Evolutionary conservation across 2,329 filamentous ascomycete species (phyloP).

Genomic region (Alternaria consortialis): DNA sequence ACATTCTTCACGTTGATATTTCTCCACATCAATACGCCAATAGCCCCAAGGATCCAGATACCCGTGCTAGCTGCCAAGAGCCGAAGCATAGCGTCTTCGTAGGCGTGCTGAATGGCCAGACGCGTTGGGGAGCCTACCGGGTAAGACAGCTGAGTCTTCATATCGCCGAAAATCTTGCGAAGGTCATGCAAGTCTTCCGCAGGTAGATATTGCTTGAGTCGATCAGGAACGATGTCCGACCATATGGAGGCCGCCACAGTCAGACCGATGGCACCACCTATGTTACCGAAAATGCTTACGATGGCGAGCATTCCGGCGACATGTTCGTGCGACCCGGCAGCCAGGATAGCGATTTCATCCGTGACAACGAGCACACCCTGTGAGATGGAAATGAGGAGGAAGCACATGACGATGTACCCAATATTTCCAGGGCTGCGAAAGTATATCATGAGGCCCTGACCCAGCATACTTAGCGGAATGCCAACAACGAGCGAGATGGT

Average conservation of each 20-base stretch:
- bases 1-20: conserved; percentile 20
- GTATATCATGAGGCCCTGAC: conserved; percentile 37
- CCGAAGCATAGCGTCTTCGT: conserved; percentile 25
- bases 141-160: conserved; percentile 64
- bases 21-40: conserved; percentile 22
- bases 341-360: conserved; percentile 33
- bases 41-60: conserved; percentile 15
- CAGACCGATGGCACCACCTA: conserved; percentile 56
- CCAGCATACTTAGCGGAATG: conserved; percentile 32
- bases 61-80: conserved; percentile 18
- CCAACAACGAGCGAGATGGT: conserved; percentile 24
- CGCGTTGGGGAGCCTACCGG: conserved; percentile 58
- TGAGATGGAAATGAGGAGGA: conserved; percentile 39
- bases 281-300: conserved; percentile 67
- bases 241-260: conserved; percentile 71
- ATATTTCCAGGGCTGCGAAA: conserved; percentile 37
- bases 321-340: conserved; percentile 50
- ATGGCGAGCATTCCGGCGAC: conserved; percentile 56
- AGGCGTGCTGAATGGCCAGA: conserved; percentile 45
- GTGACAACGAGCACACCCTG: conserved; percentile 36
- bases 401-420: conserved; percentile 44
- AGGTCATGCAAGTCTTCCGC: conserved; percentile 56
- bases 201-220: conserved; percentile 11
- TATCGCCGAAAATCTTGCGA: conserved; percentile 58
- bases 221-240: conserved; percentile 51